These are phyloP conservation scores for Zasmidium angulare DNA, from an alignment of 2,329 filamentous ascomycete genomes.

Conservation along the genomic window DNA sequence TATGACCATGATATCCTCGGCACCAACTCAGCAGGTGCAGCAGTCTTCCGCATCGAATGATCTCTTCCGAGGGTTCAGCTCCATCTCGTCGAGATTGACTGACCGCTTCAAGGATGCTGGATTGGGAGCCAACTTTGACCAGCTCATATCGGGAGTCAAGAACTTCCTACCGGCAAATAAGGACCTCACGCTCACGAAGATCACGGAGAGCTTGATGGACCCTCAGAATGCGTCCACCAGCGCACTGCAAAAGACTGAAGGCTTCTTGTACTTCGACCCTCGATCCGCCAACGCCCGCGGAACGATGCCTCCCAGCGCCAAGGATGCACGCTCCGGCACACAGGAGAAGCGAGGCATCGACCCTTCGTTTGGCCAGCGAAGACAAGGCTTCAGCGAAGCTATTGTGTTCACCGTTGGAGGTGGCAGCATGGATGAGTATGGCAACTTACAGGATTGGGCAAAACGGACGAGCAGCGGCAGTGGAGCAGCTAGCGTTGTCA, in stretches of 20 bases:
- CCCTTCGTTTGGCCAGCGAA: slow-evolving; percentile 24
- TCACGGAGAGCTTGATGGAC: slow-evolving; percentile 98
- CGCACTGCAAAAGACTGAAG: slow-evolving; percentile 93
- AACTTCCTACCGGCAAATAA: slow-evolving; percentile 96
- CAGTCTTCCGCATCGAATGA: slow-evolving; percentile 66
- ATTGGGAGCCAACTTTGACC: slow-evolving; percentile 84
- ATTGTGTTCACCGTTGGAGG: slow-evolving; percentile 62
- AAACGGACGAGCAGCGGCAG: slow-evolving; percentile 63
- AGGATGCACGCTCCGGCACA: slow-evolving; percentile 31
- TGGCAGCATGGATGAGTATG: slow-evolving; percentile 98
- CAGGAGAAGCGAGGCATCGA: slow-evolving; percentile 38
- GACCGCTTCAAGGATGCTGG: slow-evolving; percentile 93
- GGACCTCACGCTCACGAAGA: slow-evolving; percentile 94
- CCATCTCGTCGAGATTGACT: slow-evolving; percentile 85
- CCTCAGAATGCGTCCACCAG: slow-evolving; percentile 84
- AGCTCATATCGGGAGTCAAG: slow-evolving; percentile 91
- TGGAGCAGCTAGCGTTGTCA: slow-evolving; percentile 52
- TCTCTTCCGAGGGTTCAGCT: slow-evolving; percentile 89
- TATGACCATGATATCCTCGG: slow-evolving; percentile 96
- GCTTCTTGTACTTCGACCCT: slow-evolving; percentile 96
- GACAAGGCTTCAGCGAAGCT: slow-evolving; percentile 41
- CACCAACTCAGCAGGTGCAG: slow-evolving; percentile 61
- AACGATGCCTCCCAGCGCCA: slow-evolving; percentile 79
- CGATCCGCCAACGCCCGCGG: slow-evolving; percentile 89
- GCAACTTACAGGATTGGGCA: slow-evolving; percentile 95